Percentiles rank a stretch among this genome's conserved stretches.
phyloP scores from a whole-genome alignment of 306 rosid genomes.

The Bauhinia variegata region DNA sequence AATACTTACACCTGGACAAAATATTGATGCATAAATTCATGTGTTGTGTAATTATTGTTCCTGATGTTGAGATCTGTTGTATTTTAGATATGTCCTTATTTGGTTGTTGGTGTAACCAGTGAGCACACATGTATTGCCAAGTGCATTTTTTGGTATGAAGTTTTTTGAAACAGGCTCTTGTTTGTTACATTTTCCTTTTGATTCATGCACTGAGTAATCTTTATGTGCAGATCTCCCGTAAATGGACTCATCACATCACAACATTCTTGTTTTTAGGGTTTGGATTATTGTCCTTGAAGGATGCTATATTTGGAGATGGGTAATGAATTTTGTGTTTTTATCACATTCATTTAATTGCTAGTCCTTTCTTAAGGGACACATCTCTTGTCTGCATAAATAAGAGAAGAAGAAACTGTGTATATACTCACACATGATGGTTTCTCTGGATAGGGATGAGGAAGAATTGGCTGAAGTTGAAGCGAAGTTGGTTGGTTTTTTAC shows the following conservation, averaged over 20 bases:
- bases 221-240: slow-evolving; percentile 61
- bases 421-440: slow-evolving; percentile 37
- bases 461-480: slow-evolving; percentile 85
- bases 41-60: too few species aligned
- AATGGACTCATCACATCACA: slow-evolving; percentile 70
- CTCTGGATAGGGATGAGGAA: slow-evolving; percentile 57
- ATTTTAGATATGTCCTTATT: too few species aligned
- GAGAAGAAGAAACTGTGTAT: not conserved
- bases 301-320: slow-evolving; percentile 65
- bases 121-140: not conserved
- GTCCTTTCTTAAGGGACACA: not conserved
- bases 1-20: too few species aligned
- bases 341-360: slow-evolving; percentile 4
- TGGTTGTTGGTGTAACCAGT: not conserved
- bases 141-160: not conserved
- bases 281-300: slow-evolving; percentile 75
- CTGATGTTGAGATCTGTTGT: not conserved
- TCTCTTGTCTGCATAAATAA: not conserved
- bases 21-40: too few species aligned
- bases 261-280: slow-evolving; percentile 73
- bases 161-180: slow-evolving; percentile 10
- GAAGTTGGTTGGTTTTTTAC: slow-evolving; percentile 60
- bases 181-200: not conserved
- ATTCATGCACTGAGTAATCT: not conserved
- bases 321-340: slow-evolving; percentile 31